Evolutionary conservation across 2,329 filamentous ascomycete genomes (phyloP).

Genomic region (Dactylonectria macrodidyma): DNA sequence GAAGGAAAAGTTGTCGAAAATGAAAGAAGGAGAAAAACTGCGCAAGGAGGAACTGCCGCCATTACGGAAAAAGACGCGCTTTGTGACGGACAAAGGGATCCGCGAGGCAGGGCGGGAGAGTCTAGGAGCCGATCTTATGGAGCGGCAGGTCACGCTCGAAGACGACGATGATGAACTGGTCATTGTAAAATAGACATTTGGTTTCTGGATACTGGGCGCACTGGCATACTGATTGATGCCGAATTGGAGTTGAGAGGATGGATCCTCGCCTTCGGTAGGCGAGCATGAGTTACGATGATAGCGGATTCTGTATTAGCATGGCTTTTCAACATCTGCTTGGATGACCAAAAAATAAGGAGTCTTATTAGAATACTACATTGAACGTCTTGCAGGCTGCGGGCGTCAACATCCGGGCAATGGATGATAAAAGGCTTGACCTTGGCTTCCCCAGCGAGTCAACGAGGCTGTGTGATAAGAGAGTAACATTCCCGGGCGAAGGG

Average conservation of each 20-base stretch:
- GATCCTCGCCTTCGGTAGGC: slow-evolving; percentile 28
- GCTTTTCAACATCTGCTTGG: slow-evolving; percentile 35
- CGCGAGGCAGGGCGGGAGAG: slow-evolving; percentile 83
- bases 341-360: slow-evolving; percentile 19
- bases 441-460: background rate
- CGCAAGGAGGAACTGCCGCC: slow-evolving; percentile 56
- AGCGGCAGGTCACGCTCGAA: slow-evolving; percentile 54
- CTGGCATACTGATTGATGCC: slow-evolving; percentile 32
- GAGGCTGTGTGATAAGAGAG: slow-evolving; percentile 10
- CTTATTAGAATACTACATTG: background rate
- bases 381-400: slow-evolving; percentile 13
- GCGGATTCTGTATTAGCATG: slow-evolving; percentile 34
- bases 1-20: slow-evolving; percentile 69
- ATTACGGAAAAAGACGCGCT: slow-evolving; percentile 82
- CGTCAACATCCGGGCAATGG: background rate
- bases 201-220: slow-evolving; percentile 35
- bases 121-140: slow-evolving; percentile 67
- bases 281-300: slow-evolving; percentile 45
- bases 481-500: slow-evolving; percentile 18
- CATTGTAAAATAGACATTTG: slow-evolving; percentile 56
- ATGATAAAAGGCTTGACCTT: background rate
- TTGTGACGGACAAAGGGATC: slow-evolving; percentile 84
- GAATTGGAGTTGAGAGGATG: slow-evolving; percentile 39
- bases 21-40: slow-evolving; percentile 73
- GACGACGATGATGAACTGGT: slow-evolving; percentile 69